A percentile compares a stretch with the other conserved stretches of the same genome.
Conservation (phyloP, 805 yeast genomes). For the Ascoidea tarda region DNA sequence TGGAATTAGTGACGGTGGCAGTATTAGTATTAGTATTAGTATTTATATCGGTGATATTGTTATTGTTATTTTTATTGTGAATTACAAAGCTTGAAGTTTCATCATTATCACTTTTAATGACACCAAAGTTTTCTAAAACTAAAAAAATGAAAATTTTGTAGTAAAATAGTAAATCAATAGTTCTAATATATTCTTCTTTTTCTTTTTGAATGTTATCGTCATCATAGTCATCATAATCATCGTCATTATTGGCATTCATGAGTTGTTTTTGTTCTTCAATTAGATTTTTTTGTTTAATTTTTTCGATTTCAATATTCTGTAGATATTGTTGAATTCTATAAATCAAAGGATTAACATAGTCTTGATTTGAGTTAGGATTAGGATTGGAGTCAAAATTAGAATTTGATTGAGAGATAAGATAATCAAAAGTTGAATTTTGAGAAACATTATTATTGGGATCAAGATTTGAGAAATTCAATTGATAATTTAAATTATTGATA, state of each 20-base stretch:
- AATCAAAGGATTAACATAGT: background rate
- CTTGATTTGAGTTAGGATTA: too few relatives aligned
- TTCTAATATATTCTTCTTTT: constrained; percentile 1
- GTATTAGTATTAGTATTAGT: background rate
- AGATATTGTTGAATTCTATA: background rate
- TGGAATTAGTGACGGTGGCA: background rate
- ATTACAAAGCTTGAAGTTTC: background rate
- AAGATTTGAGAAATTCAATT: too few relatives aligned
- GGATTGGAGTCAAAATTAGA: too few relatives aligned
- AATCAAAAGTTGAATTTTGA: background rate
- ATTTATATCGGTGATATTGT: background rate
- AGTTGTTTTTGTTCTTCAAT: background rate
- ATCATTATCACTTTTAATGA: background rate
- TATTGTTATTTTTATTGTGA: background rate
- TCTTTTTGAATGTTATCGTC: background rate
- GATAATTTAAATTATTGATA: background rate
- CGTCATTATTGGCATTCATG: background rate
- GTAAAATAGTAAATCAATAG: constrained; percentile 8
- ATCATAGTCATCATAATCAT: background rate
- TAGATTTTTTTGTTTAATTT: too few relatives aligned
- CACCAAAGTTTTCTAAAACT: background rate
- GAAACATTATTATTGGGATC: background rate
- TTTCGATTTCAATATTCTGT: background rate
- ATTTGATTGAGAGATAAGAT: too few relatives aligned
- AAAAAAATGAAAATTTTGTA: constrained; percentile 6